Base-by-base conservation (phyloP, 371 early-diverging fungal genomes). In the Rhizomucor pusillus region DNA sequence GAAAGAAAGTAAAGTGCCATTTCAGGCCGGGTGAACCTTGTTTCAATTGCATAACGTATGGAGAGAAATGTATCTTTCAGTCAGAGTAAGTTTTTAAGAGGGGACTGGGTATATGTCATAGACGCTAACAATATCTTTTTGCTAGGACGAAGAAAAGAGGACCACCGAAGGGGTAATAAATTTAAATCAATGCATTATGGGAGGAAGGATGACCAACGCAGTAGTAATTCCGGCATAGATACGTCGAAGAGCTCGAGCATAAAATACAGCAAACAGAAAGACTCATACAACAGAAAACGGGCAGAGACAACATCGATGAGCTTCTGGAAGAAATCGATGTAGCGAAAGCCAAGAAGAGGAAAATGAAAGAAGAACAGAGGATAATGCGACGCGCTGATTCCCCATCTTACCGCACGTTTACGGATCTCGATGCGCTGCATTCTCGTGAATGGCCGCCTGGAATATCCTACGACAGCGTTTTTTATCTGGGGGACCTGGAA, bases 401-500 rank as follows among this genome's bases (percentile, higher is more conserved):
- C 7, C 29, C 29, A 29, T 29, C 29, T 3, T 29, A 29, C 29
- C 29, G 29, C 29, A 29, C 3, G 4, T 54, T 44, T 34, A 50
- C 47, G 10, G 47, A 59, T 14, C 20, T 52, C 20, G 62, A 52
- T 43, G 50, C 50, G 20, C 39, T 47, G 6, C 57, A 65, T 50
- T 60, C 57, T 18, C 45, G 53, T 3, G 14, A 36, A 33, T 55
- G 52, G 57, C 57, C 56, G 35, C 60, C 52, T 5, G 60, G 53
- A 2, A 48, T 18, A n/a, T 39, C 43, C 5, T 65, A 69, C 1
- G 70, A 77, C 47, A 50, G 60, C 47, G 68, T 77, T 1, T 65
- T 66, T 22, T 77, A 71, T 43, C 40, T 77, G 12, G 77, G 77
- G 1, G 77, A 77, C 20, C 50, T 73, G 34, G 73, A 73, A 0